Evolutionary conservation across 495 filamentous ascomycete species (phyloP).

Genomic region (Penicillium silybi): DNA sequence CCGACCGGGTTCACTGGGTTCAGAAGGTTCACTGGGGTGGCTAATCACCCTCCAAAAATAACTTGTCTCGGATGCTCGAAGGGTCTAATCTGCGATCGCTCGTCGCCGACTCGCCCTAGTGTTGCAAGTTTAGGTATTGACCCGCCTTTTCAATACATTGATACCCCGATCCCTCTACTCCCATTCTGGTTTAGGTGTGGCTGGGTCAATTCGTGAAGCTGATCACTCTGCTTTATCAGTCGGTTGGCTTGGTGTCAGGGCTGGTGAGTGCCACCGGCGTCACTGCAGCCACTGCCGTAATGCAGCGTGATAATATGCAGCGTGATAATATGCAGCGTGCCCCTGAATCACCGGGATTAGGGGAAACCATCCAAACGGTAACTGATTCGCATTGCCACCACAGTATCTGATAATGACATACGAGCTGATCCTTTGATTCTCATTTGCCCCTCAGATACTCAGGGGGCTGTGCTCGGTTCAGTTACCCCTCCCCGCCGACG

Average conservation of each 20-base stretch:
- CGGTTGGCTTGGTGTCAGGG: neutral
- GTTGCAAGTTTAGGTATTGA: conserved; percentile 27
- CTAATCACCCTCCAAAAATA: conserved; percentile 21
- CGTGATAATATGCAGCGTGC: too few relatives aligned
- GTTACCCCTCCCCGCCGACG: neutral
- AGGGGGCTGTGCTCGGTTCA: conserved; percentile 1
- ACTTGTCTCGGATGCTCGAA: conserved; percentile 14
- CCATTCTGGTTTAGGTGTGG: conserved; percentile 17
- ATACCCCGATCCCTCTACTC: conserved; percentile 9
- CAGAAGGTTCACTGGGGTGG: neutral
- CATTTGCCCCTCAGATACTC: neutral
- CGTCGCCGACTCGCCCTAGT: conserved; percentile 16
- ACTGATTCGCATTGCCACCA: conserved; percentile 7
- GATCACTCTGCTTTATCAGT: neutral
- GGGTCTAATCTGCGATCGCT: conserved; percentile 23
- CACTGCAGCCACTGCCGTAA: neutral
- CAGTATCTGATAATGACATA: conserved; percentile 2
- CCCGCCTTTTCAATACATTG: conserved; percentile 10
- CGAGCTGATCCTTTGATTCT: neutral
- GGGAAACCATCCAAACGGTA: neutral
- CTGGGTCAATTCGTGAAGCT: neutral
- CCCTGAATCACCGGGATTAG: neutral
- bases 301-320: neutral
- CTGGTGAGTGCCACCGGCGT: neutral
- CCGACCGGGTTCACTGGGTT: neutral